Evolutionary conservation across 2,329 filamentous ascomycete genomes (phyloP).

Genomic region (Ophiostoma ulmi): DNA sequence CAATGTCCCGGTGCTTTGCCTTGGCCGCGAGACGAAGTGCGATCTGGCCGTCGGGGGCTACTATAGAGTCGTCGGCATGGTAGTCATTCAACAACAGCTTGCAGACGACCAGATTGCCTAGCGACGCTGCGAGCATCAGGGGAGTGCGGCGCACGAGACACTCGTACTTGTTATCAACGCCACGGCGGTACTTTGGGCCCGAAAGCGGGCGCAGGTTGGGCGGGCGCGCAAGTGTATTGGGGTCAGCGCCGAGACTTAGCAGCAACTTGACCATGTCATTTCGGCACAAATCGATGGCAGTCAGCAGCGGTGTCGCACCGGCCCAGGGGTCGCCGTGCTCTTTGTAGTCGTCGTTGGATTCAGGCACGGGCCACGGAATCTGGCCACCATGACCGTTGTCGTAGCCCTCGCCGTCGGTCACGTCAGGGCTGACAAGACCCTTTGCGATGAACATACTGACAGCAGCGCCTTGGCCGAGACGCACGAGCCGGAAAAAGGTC

Average conservation of each 20-base stretch:
- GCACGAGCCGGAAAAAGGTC: conserved; percentile 20
- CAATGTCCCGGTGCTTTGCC: conserved; percentile 41
- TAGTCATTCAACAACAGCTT: conserved; percentile 39
- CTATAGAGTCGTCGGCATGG: conserved; percentile 40
- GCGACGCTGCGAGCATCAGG: conserved; percentile 41
- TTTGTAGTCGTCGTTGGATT: not conserved
- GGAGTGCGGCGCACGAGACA: conserved; percentile 39
- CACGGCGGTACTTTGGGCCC: not conserved
- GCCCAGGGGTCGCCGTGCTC: conserved; percentile 12
- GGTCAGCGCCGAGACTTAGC: conserved; percentile 35
- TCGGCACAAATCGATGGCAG: conserved; percentile 34
- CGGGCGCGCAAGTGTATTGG: conserved; percentile 32
- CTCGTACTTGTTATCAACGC: conserved; percentile 15
- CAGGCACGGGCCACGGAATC: not conserved
- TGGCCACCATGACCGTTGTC: not conserved
- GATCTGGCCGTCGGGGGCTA: conserved; percentile 43
- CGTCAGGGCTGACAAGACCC: conserved; percentile 40
- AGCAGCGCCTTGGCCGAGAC: conserved; percentile 29
- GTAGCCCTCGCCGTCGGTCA: conserved; percentile 27
- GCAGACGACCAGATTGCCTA: conserved; percentile 40
- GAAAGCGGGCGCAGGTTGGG: not conserved
- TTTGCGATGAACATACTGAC: conserved; percentile 33
- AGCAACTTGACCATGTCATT: conserved; percentile 36
- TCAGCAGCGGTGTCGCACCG: conserved; percentile 37
- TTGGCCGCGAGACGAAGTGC: conserved; percentile 43